phyloP scores from a whole-genome alignment of 192 early-diverging fungal species.

The Coemansia sp. region DNA sequence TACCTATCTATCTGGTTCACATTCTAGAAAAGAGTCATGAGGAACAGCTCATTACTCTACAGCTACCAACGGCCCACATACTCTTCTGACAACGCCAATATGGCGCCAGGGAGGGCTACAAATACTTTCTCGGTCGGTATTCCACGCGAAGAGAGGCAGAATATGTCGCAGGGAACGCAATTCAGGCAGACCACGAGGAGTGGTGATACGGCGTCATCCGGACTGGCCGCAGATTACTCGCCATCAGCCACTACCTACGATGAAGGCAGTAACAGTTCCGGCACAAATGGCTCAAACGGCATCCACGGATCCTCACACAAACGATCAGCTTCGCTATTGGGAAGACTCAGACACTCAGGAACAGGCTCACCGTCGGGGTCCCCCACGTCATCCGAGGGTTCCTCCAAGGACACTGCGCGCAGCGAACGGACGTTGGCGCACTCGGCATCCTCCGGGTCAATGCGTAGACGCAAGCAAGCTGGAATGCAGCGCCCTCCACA shows the following conservation, averaged over 20 bases:
- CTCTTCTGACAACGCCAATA: not conserved
- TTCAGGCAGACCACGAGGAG: not conserved
- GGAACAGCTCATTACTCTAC: constrained; percentile 10
- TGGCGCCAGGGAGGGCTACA: not conserved
- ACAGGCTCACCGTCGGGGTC: constrained; percentile 30
- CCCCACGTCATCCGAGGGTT: constrained; percentile 43
- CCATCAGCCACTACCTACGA: not conserved
- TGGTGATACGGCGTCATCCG: not conserved
- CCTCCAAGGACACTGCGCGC: constrained; percentile 29
- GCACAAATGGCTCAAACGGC: not conserved
- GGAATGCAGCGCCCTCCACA: constrained; percentile 5
- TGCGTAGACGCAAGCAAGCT: constrained; percentile 9
- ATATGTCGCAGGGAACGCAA: not conserved
- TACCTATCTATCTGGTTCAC: not conserved
- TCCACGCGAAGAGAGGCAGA: not conserved
- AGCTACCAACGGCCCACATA: not conserved
- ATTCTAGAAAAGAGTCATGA: not conserved
- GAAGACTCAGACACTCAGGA: constrained; percentile 18
- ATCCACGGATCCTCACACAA: constrained; percentile 10
- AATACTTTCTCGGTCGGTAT: not conserved
- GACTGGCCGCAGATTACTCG: not conserved
- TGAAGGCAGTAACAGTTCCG: not conserved
- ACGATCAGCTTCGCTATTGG: constrained; percentile 29
- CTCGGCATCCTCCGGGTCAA: constrained; percentile 33
- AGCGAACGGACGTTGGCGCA: constrained; percentile 47